Conservation (phyloP, 768 basidiomycete genomes). For the Lactarius sp. region DNA sequence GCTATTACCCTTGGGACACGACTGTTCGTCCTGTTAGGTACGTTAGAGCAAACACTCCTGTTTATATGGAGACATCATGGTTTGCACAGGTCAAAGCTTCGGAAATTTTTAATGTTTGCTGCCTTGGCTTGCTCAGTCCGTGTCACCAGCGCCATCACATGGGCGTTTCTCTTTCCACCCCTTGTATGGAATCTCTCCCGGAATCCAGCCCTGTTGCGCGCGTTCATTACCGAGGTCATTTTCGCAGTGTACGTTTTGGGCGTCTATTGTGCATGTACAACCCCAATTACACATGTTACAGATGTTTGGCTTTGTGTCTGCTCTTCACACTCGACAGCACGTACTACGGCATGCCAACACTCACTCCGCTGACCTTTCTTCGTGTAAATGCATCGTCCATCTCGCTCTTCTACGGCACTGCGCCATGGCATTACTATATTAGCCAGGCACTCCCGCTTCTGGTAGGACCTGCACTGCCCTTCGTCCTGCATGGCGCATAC, state of each 20-base stretch:
- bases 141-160: slow-evolving; percentile 86
- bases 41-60: slow-evolving; percentile 2
- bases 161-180: slow-evolving; percentile 62
- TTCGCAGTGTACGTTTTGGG: slow-evolving; percentile 41
- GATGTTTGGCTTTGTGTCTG: slow-evolving; percentile 9
- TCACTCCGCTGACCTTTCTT: slow-evolving; percentile 82
- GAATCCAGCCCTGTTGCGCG: slow-evolving; percentile 32
- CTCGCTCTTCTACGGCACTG: slow-evolving; percentile 89
- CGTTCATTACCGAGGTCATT: slow-evolving; percentile 38
- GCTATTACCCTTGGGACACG: slow-evolving; percentile 68
- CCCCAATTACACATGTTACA: slow-evolving; percentile 2
- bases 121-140: slow-evolving; percentile 76
- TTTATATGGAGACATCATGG: background rate
- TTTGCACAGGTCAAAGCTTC: slow-evolving; percentile 33
- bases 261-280: background rate
- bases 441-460: slow-evolving; percentile 82
- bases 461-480: slow-evolving; percentile 68
- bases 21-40: slow-evolving; percentile 21
- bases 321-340: slow-evolving; percentile 51
- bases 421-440: slow-evolving; percentile 85
- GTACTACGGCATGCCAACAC: slow-evolving; percentile 61
- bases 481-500: slow-evolving; percentile 51
- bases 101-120: slow-evolving; percentile 49
- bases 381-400: slow-evolving; percentile 76
- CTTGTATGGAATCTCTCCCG: slow-evolving; percentile 51